Evolutionary conservation across 257 asterid genomes (phyloP).

Genomic region (Solanum chiquidenum): DNA sequence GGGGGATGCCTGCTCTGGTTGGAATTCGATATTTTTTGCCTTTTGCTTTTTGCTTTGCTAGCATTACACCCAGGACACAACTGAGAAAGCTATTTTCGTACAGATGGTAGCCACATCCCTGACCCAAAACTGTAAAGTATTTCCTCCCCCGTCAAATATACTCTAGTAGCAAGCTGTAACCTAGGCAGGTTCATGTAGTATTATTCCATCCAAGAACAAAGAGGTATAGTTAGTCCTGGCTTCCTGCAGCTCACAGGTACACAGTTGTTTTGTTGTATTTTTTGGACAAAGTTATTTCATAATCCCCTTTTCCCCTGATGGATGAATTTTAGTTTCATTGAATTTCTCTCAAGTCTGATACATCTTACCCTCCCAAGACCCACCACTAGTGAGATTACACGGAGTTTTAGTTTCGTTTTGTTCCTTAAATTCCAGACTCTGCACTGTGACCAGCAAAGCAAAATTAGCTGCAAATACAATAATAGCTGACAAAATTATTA

Average conservation of each 20-base stretch:
- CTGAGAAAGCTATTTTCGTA: not conserved
- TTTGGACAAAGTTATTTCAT: not conserved
- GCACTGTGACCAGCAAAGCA: not conserved
- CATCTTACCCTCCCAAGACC: not conserved
- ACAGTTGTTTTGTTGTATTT: not conserved
- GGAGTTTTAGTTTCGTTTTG: not conserved
- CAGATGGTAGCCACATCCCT: not conserved
- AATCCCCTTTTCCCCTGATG: not conserved
- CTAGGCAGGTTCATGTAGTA: not conserved
- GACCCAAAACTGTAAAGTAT: not conserved
- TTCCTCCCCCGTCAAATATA: not conserved
- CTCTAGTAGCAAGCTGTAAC: not conserved
- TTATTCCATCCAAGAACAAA: not conserved
- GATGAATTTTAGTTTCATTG: not conserved
- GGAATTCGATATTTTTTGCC: not conserved
- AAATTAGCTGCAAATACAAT: not conserved
- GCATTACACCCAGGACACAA: not conserved
- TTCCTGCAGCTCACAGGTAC: not conserved
- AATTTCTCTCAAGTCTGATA: not conserved
- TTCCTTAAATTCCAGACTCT: not conserved
- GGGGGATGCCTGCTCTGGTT: not conserved
- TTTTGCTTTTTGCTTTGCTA: not conserved
- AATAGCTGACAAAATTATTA: not conserved
- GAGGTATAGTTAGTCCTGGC: not conserved
- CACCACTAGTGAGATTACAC: not conserved